Base-by-base conservation (phyloP, 345 rosid genomes). In the Arabidopsis suecica region DNA sequence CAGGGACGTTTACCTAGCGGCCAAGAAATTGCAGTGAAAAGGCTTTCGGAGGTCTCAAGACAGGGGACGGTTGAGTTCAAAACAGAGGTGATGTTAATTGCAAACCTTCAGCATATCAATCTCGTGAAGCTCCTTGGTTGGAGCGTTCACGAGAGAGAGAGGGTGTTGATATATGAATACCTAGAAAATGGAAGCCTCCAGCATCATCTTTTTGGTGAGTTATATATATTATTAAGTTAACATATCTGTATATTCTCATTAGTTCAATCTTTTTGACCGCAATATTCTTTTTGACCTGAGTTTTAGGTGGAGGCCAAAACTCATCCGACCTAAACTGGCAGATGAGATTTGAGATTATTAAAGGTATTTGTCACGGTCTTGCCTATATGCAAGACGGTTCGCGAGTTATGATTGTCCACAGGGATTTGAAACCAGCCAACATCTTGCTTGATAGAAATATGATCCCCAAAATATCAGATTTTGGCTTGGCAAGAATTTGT, bases 301-400 rank as follows among this genome's bases (percentile, higher is more conserved):
- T 42, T 14, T 14, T 44, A 55, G 20, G 37, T 14, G 6, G 20
- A 25, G 32, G 57, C 57, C 33, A 51, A 51, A 22, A 25, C 60
- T 55, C 60, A 4, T 13, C 22, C 32, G 22, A 56, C 12, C 38
- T 56, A 14, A 56, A 32, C 32, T 56, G 61, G 61, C 6, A 56
- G 14, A 34, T 2, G 22, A 56, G 40, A 14, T 56, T 56, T 33
- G 38, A 56, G 11, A 56, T 56, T 0, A 56, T 56, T 1, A 32
- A 32, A 5, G 40, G 61, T 33, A 56, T 56, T 3, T 20, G 22
- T 8, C 40, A 34, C 7, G 61, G 62, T 33, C 62, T 8, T 54
- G 58, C 34, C 7, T 54, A 54, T 30, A 54, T 54, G 58, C 34
- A 54, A 54, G 34, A 54, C 25, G 34, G 58, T 54, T 54, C 58